These are phyloP conservation scores for Carpinus fangiana DNA, from an alignment of 306 rosid species.

Conservation along the genomic window DNA sequence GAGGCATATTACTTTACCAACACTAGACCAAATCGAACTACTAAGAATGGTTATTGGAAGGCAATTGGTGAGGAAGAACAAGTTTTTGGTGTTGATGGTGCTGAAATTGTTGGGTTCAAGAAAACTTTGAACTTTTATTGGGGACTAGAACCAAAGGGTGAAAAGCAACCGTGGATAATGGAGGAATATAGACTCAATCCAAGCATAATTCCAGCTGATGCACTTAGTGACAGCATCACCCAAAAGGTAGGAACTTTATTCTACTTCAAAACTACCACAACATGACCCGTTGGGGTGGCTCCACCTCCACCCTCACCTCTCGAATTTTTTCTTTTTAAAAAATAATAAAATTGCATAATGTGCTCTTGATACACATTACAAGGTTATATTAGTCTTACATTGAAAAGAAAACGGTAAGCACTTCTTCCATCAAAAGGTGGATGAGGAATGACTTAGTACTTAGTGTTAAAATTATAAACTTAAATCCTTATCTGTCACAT, in stretches of 20 bases:
- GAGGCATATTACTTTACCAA: neutral
- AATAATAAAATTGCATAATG: too few species aligned
- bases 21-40: neutral
- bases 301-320: too few species aligned
- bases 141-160: neutral
- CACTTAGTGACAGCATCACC: neutral
- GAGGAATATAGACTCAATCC: neutral
- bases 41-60: conserved; percentile 4
- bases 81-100: neutral
- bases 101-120: neutral
- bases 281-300: too few species aligned
- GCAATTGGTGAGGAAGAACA: neutral
- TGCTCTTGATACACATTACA: too few species aligned
- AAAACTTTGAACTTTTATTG: neutral
- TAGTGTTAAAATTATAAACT: too few species aligned
- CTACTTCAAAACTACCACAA: too few species aligned
- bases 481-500: too few species aligned
- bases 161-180: neutral
- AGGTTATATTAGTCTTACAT: too few species aligned
- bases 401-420: too few species aligned
- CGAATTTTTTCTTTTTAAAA: too few species aligned
- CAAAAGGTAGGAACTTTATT: neutral
- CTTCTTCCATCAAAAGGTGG: too few species aligned
- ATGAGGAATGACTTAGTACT: too few species aligned
- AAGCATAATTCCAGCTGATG: neutral